phyloP scores from a whole-genome alignment of 495 filamentous ascomycete species.

The Neurospora sp. region DNA sequence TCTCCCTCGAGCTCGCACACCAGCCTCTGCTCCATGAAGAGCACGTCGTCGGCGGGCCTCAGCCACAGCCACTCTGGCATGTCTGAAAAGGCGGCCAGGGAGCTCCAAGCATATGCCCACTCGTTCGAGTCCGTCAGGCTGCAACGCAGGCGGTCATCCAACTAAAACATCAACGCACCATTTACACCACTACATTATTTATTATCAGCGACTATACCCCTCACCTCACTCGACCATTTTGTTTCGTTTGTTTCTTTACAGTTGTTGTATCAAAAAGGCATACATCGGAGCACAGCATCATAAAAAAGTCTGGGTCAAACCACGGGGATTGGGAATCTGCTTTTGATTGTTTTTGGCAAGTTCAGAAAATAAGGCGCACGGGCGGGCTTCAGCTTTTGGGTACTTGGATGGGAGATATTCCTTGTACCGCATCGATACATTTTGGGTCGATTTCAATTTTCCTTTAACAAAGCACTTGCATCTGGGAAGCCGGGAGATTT shows the following conservation, averaged over 20 bases:
- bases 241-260: slow-evolving; percentile 27
- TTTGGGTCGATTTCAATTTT: background rate
- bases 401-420: background rate
- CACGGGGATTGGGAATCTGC: background rate
- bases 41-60: slow-evolving; percentile 43
- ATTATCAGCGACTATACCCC: slow-evolving; percentile 23
- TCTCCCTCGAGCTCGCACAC: slow-evolving; percentile 79
- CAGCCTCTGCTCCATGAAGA: slow-evolving; percentile 70
- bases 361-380: background rate
- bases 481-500: background rate
- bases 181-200: slow-evolving; percentile 4
- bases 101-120: slow-evolving; percentile 76
- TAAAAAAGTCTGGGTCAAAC: slow-evolving; percentile 29
- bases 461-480: background rate
- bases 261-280: slow-evolving; percentile 42
- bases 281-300: slow-evolving; percentile 44
- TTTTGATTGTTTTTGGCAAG: background rate
- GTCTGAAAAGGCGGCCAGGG: slow-evolving; percentile 65
- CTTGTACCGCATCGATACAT: background rate
- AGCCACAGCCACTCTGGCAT: slow-evolving; percentile 46
- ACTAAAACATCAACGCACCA: slow-evolving; percentile 2
- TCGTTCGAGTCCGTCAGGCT: slow-evolving; percentile 74
- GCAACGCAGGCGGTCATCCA: slow-evolving; percentile 41
- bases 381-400: background rate
- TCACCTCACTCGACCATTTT: slow-evolving; percentile 22